phyloP scores from a whole-genome alignment of 2,329 filamentous ascomycete genomes.

The Tolypocladium inflatum region DNA sequence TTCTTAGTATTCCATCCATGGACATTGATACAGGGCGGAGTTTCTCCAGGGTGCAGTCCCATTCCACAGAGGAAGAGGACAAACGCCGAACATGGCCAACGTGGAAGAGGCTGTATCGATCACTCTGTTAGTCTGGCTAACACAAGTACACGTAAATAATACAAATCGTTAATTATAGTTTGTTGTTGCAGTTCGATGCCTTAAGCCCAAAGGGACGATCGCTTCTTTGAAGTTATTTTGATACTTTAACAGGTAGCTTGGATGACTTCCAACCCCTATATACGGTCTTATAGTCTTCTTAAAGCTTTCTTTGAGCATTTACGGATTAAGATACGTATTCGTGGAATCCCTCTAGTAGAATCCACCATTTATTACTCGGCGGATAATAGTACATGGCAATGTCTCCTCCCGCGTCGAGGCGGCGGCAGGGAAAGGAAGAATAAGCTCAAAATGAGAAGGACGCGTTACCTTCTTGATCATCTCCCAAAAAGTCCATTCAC shows the following conservation, averaged over 20 bases:
- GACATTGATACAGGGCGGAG: conserved; percentile 78
- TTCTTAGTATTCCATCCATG: conserved; percentile 65
- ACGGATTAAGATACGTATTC: not conserved
- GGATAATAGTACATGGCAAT: conserved; percentile 8
- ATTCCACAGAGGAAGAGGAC: conserved; percentile 71
- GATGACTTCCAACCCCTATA: too few species aligned
- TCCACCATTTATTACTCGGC: not conserved
- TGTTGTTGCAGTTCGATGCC: too few species aligned
- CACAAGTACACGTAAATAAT: too few species aligned
- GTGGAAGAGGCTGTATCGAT: conserved; percentile 70
- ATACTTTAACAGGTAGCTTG: not conserved
- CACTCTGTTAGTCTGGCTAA: conserved; percentile 46
- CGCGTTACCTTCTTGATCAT: conserved; percentile 7
- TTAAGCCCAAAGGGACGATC: too few species aligned
- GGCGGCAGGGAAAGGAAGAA: conserved; percentile 8
- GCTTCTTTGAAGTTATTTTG: too few species aligned
- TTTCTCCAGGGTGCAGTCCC: conserved; percentile 69
- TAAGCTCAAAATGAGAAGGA: conserved; percentile 8
- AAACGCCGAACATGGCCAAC: conserved; percentile 62
- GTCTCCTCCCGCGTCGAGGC: conserved; percentile 6
- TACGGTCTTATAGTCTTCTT: too few species aligned
- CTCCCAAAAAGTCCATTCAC: conserved; percentile 6
- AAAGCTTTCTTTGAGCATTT: not conserved
- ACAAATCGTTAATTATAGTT: too few species aligned
- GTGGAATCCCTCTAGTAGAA: not conserved